A percentile compares a stretch with the other conserved stretches of the same genome.
Evolutionary conservation across 2,329 filamentous ascomycete genomes (phyloP).

Genomic region (Xylaria sp.): DNA sequence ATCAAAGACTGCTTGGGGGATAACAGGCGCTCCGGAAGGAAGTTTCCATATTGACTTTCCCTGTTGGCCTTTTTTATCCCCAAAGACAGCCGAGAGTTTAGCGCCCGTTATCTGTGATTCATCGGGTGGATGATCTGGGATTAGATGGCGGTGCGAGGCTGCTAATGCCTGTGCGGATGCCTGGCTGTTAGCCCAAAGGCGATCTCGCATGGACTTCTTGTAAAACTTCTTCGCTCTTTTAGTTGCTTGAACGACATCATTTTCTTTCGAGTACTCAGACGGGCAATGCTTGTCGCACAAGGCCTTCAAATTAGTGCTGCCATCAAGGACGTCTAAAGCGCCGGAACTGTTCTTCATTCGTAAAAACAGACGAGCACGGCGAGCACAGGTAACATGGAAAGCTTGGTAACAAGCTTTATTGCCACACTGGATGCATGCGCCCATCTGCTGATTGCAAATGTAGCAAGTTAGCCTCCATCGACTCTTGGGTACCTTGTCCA

Average conservation of each 20-base stretch:
- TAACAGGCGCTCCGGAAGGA: slow-evolving; percentile 91
- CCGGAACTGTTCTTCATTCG: slow-evolving; percentile 96
- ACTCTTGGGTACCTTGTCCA: slow-evolving; percentile 94
- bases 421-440: slow-evolving; percentile 95
- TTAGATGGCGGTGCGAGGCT: slow-evolving; percentile 68
- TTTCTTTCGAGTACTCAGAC: slow-evolving; percentile 83
- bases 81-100: slow-evolving; percentile 76
- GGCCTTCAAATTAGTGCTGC: slow-evolving; percentile 84
- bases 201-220: slow-evolving; percentile 83
- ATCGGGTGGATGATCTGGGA: slow-evolving; percentile 74
- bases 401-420: slow-evolving; percentile 97
- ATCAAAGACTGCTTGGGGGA: slow-evolving; percentile 86
- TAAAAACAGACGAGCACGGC: slow-evolving; percentile 83
- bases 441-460: slow-evolving; percentile 97
- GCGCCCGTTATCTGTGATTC: slow-evolving; percentile 84
- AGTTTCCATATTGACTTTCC: slow-evolving; percentile 83
- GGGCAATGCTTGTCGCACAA: slow-evolving; percentile 97
- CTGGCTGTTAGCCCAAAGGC: slow-evolving; percentile 91
- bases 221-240: slow-evolving; percentile 88
- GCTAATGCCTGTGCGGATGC: slow-evolving; percentile 80
- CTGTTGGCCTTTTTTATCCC: slow-evolving; percentile 74
- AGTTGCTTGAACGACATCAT: slow-evolving; percentile 80
- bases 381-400: slow-evolving; percentile 95
- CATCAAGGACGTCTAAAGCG: slow-evolving; percentile 75
- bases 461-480: slow-evolving; percentile 95